Conservation (phyloP, 2,329 filamentous ascomycete species). For the Dryadomyces quercus-mongolicae region DNA sequence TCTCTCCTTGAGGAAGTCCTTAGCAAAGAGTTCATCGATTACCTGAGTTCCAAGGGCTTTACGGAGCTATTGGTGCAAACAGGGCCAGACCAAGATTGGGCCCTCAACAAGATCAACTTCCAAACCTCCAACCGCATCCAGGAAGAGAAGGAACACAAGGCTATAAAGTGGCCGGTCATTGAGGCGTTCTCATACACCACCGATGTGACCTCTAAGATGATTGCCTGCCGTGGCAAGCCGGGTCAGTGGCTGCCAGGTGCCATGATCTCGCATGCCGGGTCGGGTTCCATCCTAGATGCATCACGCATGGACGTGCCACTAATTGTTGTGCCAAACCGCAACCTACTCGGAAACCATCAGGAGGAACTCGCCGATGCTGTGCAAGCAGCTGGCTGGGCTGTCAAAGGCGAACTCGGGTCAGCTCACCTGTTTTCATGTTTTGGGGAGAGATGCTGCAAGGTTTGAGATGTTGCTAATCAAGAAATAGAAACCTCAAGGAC, state of each 20-base stretch:
- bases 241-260: slow-evolving; percentile 46
- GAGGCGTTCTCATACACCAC: slow-evolving; percentile 52
- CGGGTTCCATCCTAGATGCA: slow-evolving; percentile 78
- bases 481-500: slow-evolving; percentile 13
- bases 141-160: neutral
- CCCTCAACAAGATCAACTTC: slow-evolving; percentile 22
- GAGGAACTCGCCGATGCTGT: slow-evolving; percentile 72
- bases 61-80: slow-evolving; percentile 70
- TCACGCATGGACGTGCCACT: slow-evolving; percentile 62
- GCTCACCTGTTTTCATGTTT: slow-evolving; percentile 14
- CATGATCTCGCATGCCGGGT: slow-evolving; percentile 83
- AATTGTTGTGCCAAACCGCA: slow-evolving; percentile 80
- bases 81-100: slow-evolving; percentile 53
- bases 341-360: slow-evolving; percentile 82
- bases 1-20: slow-evolving; percentile 57
- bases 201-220: slow-evolving; percentile 49
- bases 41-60: slow-evolving; percentile 48
- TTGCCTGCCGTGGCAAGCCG: slow-evolving; percentile 33
- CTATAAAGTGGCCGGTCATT: slow-evolving; percentile 6
- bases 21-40: slow-evolving; percentile 45
- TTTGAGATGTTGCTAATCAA: neutral
- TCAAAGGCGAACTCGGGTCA: slow-evolving; percentile 58
- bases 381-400: slow-evolving; percentile 60
- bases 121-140: slow-evolving; percentile 23
- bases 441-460: no score